These are phyloP conservation scores for Aspergillus sp. DNA, from an alignment of 2,329 filamentous ascomycete species.

Conservation along the genomic window DNA sequence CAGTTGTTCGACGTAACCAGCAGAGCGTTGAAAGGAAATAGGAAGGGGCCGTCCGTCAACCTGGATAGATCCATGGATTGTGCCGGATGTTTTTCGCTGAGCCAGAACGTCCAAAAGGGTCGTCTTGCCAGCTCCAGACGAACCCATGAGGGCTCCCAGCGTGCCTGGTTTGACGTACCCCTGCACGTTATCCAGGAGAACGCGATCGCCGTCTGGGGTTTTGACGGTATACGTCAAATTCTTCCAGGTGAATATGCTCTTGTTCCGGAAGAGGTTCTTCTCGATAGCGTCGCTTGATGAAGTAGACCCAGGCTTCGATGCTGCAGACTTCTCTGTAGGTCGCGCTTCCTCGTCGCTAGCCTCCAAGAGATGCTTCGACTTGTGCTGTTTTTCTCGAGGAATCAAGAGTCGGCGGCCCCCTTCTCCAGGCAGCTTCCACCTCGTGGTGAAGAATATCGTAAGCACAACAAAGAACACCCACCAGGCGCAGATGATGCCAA, in stretches of 20 bases:
- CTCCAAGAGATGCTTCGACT: slow-evolving; percentile 44
- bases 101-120: slow-evolving; percentile 75
- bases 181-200: slow-evolving; percentile 68
- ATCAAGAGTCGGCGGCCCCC: slow-evolving; percentile 60
- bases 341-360: slow-evolving; percentile 55
- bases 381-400: slow-evolving; percentile 60
- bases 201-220: slow-evolving; percentile 56
- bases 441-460: slow-evolving; percentile 60
- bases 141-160: slow-evolving; percentile 76
- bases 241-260: slow-evolving; percentile 72
- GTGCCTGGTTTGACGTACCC: slow-evolving; percentile 77
- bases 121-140: slow-evolving; percentile 74
- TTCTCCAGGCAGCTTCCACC: slow-evolving; percentile 55
- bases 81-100: slow-evolving; percentile 67
- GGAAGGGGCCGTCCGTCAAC: slow-evolving; percentile 65
- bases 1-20: slow-evolving; percentile 69
- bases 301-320: slow-evolving; percentile 14
- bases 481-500: slow-evolving; percentile 64
- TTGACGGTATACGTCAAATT: slow-evolving; percentile 72
- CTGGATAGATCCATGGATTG: slow-evolving; percentile 65
- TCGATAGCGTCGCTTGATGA: slow-evolving; percentile 27
- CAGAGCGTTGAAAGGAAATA: slow-evolving; percentile 65
- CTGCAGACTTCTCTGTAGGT: slow-evolving; percentile 2
- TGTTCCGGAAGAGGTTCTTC: slow-evolving; percentile 60
- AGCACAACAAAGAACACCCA: slow-evolving; percentile 63